Percentiles rank a stretch among this genome's conserved stretches.
These are phyloP conservation scores for Aspergillus sparsus DNA, from an alignment of 495 filamentous ascomycete species.

Conservation along the genomic window DNA sequence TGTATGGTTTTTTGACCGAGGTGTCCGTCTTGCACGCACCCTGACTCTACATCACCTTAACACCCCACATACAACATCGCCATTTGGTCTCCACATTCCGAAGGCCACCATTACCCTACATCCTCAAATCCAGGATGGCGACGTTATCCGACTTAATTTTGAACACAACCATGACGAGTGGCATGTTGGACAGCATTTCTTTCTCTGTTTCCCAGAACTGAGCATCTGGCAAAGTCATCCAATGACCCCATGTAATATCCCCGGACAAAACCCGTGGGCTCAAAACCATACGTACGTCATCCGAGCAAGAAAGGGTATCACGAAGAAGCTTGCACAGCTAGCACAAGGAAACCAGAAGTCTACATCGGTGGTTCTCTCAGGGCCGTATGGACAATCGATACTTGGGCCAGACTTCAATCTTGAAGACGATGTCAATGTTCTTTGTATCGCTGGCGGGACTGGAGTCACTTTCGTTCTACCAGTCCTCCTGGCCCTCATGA, in stretches of 20 bases:
- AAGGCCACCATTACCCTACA: conserved; percentile 51
- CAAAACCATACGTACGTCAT: conserved; percentile 64
- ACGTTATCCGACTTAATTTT: conserved; percentile 59
- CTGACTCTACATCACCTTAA: conserved; percentile 52
- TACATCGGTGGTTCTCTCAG: conserved; percentile 56
- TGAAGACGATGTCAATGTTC: conserved; percentile 51
- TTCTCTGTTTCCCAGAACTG: conserved; percentile 58
- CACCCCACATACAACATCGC: conserved; percentile 38
- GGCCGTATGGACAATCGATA: conserved; percentile 59
- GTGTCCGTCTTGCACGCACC: conserved; percentile 49
- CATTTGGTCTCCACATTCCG: conserved; percentile 41
- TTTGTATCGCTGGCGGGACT: conserved; percentile 65
- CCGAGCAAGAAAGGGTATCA: conserved; percentile 60
- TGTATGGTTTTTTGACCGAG: conserved; percentile 58
- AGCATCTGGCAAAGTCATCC: conserved; percentile 70
- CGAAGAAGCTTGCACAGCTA: conserved; percentile 51
- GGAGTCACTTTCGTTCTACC: conserved; percentile 65
- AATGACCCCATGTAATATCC: conserved; percentile 60
- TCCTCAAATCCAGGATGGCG: conserved; percentile 49
- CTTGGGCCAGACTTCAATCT: conserved; percentile 30
- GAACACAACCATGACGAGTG: conserved; percentile 56
- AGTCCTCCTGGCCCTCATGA: conserved; percentile 44
- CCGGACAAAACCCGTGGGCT: conserved; percentile 30
- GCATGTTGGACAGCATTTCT: conserved; percentile 67
- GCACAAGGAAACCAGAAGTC: conserved; percentile 29